Percentiles rank a stretch among this genome's conserved stretches.
Evolutionary conservation across 2,329 filamentous ascomycete genomes (phyloP).

Genomic region (Fusarium cyanostomum): DNA sequence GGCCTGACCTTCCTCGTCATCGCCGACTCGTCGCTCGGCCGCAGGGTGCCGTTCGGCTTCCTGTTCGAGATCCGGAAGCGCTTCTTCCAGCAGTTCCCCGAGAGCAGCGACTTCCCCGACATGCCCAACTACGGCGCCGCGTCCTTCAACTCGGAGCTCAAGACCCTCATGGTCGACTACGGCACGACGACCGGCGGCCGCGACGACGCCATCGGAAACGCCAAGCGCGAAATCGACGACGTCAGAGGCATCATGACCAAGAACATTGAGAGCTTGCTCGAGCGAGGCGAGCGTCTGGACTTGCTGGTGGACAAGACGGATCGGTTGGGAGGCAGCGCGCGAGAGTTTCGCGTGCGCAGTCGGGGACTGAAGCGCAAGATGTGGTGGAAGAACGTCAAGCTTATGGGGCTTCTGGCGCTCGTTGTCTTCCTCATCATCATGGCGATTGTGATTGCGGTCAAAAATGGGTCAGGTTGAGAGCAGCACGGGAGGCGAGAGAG

Average conservation of each 20-base stretch:
- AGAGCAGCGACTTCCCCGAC: slow-evolving; percentile 74
- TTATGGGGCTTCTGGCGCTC: slow-evolving; percentile 82
- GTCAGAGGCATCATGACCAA: slow-evolving; percentile 93
- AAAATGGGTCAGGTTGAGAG: slow-evolving; percentile 48
- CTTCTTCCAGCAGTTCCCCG: slow-evolving; percentile 78
- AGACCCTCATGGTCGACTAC: slow-evolving; percentile 82
- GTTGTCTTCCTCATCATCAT: slow-evolving; percentile 70
- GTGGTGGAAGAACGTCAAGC: slow-evolving; percentile 99
- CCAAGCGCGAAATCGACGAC: slow-evolving; percentile 90
- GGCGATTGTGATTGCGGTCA: slow-evolving; percentile 64
- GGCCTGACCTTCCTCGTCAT: slow-evolving; percentile 93
- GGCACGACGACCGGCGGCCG: slow-evolving; percentile 79
- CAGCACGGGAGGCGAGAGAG: neutral
- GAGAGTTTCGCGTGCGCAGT: slow-evolving; percentile 90
- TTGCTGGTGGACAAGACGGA: slow-evolving; percentile 97
- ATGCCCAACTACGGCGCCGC: slow-evolving; percentile 91
- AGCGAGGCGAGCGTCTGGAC: slow-evolving; percentile 93
- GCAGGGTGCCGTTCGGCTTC: slow-evolving; percentile 92
- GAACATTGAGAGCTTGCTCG: slow-evolving; percentile 90
- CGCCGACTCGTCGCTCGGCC: slow-evolving; percentile 80
- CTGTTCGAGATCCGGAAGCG: slow-evolving; percentile 89
- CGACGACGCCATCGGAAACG: slow-evolving; percentile 84
- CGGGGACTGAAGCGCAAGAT: slow-evolving; percentile 88
- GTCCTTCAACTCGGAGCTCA: slow-evolving; percentile 83
- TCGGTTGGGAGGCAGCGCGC: slow-evolving; percentile 83